Evolutionary conservation across 148 eudicot species (phyloP).

Genomic region (Vaccinium darrowii): DNA sequence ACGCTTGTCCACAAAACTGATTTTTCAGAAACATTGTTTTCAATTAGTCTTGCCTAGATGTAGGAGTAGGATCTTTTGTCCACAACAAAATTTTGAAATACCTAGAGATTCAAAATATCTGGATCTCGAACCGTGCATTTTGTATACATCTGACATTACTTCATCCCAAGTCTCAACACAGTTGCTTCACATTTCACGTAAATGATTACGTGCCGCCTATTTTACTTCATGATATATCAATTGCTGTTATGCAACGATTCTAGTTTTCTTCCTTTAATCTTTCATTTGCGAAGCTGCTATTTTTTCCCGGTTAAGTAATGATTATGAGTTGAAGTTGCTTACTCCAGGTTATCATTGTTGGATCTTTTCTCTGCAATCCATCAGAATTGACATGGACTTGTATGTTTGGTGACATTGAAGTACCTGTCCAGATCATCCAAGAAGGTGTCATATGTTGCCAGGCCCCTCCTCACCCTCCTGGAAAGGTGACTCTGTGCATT

Average conservation of each 20-base stretch:
- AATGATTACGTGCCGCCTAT: neutral
- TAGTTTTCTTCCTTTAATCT: neutral
- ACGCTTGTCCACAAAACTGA: neutral
- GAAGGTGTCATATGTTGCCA: conserved; percentile 80
- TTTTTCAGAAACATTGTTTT: neutral
- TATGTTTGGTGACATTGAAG: conserved; percentile 88
- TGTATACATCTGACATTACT: neutral
- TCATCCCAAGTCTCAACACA: neutral
- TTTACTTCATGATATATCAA: neutral
- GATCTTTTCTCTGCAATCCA: conserved; percentile 72
- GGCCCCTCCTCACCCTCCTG: conserved; percentile 69
- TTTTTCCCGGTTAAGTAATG: neutral
- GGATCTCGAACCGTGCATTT: neutral
- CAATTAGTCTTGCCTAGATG: neutral
- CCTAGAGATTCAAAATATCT: neutral
- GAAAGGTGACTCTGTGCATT: conserved; percentile 67
- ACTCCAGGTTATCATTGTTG: conserved; percentile 82
- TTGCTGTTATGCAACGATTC: neutral
- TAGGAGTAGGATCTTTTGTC: neutral
- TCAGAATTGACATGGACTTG: conserved; percentile 65
- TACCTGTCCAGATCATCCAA: conserved; percentile 73
- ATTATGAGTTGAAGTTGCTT: conserved; percentile 5
- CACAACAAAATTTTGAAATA: neutral
- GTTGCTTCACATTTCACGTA: neutral
- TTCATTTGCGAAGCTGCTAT: neutral